Conservation (phyloP, 116 monocot species). For the Iris pallida region DNA sequence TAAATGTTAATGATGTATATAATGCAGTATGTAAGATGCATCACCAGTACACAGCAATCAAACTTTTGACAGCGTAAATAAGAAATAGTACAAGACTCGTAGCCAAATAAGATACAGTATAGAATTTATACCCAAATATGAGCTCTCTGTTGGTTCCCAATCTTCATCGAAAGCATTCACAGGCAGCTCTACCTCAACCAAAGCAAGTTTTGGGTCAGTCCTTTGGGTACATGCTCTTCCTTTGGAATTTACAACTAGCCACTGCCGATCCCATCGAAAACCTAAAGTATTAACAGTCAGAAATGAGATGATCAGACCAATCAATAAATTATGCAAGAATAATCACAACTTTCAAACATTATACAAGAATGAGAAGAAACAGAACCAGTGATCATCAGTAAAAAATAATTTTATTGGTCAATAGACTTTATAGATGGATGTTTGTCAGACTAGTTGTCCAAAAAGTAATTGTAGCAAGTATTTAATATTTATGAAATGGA, state of each 20-base stretch:
- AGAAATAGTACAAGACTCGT: background rate
- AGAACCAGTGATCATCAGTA: too few species aligned
- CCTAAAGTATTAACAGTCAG: slow-evolving; percentile 30
- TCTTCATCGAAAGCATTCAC: slow-evolving; percentile 48
- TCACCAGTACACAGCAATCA: background rate
- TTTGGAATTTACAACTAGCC: slow-evolving; percentile 86
- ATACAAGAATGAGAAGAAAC: too few species aligned
- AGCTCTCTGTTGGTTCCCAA: slow-evolving; percentile 53
- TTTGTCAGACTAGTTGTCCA: too few species aligned
- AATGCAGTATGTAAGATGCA: too few species aligned
- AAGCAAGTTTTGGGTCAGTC: slow-evolving; percentile 80
- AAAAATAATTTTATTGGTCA: too few species aligned
- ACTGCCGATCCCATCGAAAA: slow-evolving; percentile 90
- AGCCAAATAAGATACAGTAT: background rate
- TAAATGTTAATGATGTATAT: too few species aligned
- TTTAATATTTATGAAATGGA: too few species aligned
- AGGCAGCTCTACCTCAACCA: slow-evolving; percentile 73
- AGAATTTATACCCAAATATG: slow-evolving; percentile 55
- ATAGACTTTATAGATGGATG: too few species aligned
- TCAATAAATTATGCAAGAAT: too few species aligned
- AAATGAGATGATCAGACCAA: background rate
- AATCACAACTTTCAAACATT: too few species aligned
- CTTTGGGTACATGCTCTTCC: slow-evolving; percentile 85
- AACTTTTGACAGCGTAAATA: background rate
- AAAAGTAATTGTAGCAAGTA: too few species aligned